A percentile compares a stretch with the other conserved stretches of the same genome.
These are phyloP conservation scores for Allium fistulosum DNA, from an alignment of 106 monocot genomes.

Conservation along the genomic window DNA sequence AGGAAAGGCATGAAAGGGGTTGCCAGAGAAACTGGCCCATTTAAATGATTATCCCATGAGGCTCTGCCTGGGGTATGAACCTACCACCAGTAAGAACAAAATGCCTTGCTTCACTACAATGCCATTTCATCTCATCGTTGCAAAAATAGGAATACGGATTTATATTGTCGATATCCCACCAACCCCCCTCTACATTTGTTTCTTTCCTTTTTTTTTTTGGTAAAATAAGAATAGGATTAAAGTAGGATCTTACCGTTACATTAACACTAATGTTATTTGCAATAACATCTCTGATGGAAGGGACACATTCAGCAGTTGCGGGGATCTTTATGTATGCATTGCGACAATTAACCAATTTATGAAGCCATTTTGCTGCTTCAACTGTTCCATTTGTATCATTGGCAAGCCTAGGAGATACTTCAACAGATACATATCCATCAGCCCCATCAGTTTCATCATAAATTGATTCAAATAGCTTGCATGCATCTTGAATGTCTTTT, in stretches of 20 bases:
- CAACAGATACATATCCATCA: conserved; percentile 97
- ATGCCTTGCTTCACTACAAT: too few relatives aligned
- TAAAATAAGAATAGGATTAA: too few relatives aligned
- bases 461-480: conserved; percentile 81
- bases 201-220: too few relatives aligned
- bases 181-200: too few relatives aligned
- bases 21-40: too few relatives aligned
- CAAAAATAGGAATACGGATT: too few relatives aligned
- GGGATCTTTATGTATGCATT: conserved; percentile 98
- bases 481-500: conserved; percentile 97
- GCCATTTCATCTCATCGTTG: too few relatives aligned
- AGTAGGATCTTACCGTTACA: conserved; percentile 58
- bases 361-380: conserved; percentile 89
- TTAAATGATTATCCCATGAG: too few relatives aligned
- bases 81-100: too few relatives aligned
- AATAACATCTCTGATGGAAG: conserved; percentile 84
- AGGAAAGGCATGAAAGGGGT: too few relatives aligned
- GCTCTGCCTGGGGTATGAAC: too few relatives aligned
- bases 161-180: too few relatives aligned
- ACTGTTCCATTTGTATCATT: conserved; percentile 74
- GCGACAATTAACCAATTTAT: conserved; percentile 53
- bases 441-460: conserved; percentile 76
- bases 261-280: conserved; percentile 81
- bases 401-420: conserved; percentile 92
- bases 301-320: conserved; percentile 90